Conservation (phyloP, 2,329 filamentous ascomycete genomes). For the Penicillium sp. region DNA sequence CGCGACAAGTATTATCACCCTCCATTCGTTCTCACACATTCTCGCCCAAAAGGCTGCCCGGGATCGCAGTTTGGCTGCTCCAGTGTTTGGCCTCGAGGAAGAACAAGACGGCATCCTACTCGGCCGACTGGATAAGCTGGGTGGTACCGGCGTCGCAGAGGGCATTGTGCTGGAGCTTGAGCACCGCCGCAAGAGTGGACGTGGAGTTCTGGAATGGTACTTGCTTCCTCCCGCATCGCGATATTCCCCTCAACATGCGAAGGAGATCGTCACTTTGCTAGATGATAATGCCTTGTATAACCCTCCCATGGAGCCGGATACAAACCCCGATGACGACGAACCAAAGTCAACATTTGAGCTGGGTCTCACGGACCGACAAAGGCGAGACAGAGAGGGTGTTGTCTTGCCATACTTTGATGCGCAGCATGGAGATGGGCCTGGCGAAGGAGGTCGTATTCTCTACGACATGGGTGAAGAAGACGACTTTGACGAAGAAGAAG, state of each 20-base stretch:
- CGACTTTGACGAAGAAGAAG: constrained; percentile 94
- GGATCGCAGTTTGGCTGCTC: constrained; percentile 72
- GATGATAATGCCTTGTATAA: constrained; percentile 75
- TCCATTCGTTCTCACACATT: constrained; percentile 72
- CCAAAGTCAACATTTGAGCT: constrained; percentile 81
- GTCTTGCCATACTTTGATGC: constrained; percentile 97
- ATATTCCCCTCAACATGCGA: constrained; percentile 49
- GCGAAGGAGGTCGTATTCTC: constrained; percentile 87
- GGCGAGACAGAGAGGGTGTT: constrained; percentile 80
- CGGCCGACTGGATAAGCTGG: constrained; percentile 53
- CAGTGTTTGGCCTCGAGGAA: constrained; percentile 76
- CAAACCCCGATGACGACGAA: constrained; percentile 52
- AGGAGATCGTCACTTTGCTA: constrained; percentile 62
- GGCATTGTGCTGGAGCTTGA: constrained; percentile 82
- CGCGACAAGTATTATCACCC: constrained; percentile 80
- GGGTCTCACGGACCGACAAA: constrained; percentile 86
- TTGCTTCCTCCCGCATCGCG: constrained; percentile 53
- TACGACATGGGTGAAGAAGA: constrained; percentile 98
- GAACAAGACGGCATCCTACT: constrained; percentile 76
- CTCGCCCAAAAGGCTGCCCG: constrained; percentile 73
- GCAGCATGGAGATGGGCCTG: constrained; percentile 69
- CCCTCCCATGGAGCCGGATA: constrained; percentile 45
- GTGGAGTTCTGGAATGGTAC: constrained; percentile 72
- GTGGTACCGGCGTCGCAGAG: constrained; percentile 44
- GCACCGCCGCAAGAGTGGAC: constrained; percentile 77